Evolutionary conservation across 2,329 filamentous ascomycete species (phyloP).

Genomic region (Teratosphaeria nubilosa): DNA sequence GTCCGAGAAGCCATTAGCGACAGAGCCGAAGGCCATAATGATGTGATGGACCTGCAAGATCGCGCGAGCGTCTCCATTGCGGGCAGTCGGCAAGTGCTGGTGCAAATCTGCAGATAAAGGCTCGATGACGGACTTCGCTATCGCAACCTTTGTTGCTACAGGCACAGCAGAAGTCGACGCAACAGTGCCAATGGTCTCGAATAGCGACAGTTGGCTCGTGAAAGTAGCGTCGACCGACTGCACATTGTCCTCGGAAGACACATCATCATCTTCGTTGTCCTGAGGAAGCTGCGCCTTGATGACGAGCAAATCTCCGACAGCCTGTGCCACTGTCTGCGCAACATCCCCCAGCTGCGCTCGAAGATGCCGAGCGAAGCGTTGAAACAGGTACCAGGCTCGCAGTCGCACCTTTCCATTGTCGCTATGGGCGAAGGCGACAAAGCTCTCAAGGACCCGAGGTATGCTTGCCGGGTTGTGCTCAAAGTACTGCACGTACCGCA

Average conservation of each 20-base stretch:
- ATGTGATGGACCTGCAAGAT: slow-evolving; percentile 88
- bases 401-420: slow-evolving; percentile 76
- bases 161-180: slow-evolving; percentile 71
- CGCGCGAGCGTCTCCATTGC: slow-evolving; percentile 70
- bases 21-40: slow-evolving; percentile 86
- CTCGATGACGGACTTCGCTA: slow-evolving; percentile 77
- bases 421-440: slow-evolving; percentile 83
- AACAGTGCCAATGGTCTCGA: slow-evolving; percentile 88
- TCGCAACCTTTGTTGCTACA: slow-evolving; percentile 74
- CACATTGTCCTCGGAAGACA: slow-evolving; percentile 88
- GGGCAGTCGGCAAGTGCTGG: slow-evolving; percentile 63
- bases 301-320: slow-evolving; percentile 74
- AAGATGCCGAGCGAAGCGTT: slow-evolving; percentile 81
- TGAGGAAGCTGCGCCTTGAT: slow-evolving; percentile 84
- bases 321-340: slow-evolving; percentile 82
- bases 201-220: slow-evolving; percentile 82
- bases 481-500: slow-evolving; percentile 87
- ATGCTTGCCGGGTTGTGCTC: slow-evolving; percentile 74
- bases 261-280: slow-evolving; percentile 73
- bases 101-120: slow-evolving; percentile 88
- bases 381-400: slow-evolving; percentile 94
- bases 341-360: slow-evolving; percentile 76
- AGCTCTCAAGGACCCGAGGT: slow-evolving; percentile 78
- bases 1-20: slow-evolving; percentile 88
- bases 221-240: slow-evolving; percentile 86